Percentiles rank a stretch among this genome's conserved stretches.
Evolutionary conservation across 148 eudicot species (phyloP).

Genomic region (Chenopodium formosanum): DNA sequence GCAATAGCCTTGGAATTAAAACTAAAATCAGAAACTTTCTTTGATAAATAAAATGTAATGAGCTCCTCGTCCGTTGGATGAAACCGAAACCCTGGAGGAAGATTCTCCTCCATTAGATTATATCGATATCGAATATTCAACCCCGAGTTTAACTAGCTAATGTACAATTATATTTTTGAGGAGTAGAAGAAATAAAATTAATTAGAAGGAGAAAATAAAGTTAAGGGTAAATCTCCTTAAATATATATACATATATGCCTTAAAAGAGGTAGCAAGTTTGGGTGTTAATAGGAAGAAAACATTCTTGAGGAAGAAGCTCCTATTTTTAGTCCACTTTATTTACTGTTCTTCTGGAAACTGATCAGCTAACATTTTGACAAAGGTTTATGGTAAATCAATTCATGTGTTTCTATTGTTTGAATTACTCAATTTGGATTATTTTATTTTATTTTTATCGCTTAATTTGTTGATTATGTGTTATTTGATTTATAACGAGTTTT

Average conservation of each 20-base stretch:
- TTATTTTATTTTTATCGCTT: not conserved
- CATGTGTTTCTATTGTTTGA: not conserved
- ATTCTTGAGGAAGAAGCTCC: conserved; percentile 26
- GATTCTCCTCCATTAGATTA: conserved; percentile 62
- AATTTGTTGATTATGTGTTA: not conserved
- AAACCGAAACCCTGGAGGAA: conserved; percentile 90
- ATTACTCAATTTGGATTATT: conserved; percentile 1
- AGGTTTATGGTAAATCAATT: not conserved
- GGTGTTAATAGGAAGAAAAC: not conserved
- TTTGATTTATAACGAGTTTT: not conserved
- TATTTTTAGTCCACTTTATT: conserved; percentile 6
- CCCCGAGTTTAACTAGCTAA: too few species aligned
- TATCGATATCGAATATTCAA: not conserved
- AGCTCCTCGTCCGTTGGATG: conserved; percentile 89
- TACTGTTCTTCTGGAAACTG: conserved; percentile 11
- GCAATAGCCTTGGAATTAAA: conserved; percentile 65
- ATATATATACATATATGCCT: not conserved
- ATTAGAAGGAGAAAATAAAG: conserved; percentile 15
- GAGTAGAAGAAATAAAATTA: not conserved
- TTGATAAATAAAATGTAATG: conserved; percentile 55
- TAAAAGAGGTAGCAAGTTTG: conserved; percentile 15
- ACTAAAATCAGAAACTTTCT: conserved; percentile 62
- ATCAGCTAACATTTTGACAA: conserved; percentile 37
- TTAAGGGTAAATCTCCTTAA: conserved; percentile 16
- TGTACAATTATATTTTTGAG: not conserved